Base-by-base conservation (phyloP, 495 filamentous ascomycete genomes). In the Lichina pygmaea region DNA sequence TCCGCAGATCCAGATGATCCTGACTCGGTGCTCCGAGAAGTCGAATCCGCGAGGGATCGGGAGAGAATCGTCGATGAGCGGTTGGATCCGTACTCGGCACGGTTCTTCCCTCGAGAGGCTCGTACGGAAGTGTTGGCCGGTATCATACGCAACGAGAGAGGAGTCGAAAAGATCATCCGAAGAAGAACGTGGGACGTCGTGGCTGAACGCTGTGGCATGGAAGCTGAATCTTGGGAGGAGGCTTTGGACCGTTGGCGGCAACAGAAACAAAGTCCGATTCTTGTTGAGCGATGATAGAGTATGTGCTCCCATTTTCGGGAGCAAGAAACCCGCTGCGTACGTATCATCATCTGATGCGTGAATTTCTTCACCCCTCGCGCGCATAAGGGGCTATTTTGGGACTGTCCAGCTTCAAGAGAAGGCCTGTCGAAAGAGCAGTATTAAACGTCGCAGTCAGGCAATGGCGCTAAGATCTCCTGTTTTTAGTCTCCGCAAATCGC, bases 1-100 rank as follows among this genome's bases (percentile, higher is more conserved):
- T 77, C 72, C 44, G 78, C 81, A 3, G 85, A 97, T 54, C 84
- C 85, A 0, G 73, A 84, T 37, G 86, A 97, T 50, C 86, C 86
- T 11, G 85, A 89, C 52, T 61, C 71, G 6, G 63, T 78, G 1
- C 51, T 80, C 31, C 66, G 81, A 47, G 61, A 83, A 51, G 67
- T 72, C 0, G 83, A 92, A 57, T 70, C 71, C 31, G 72, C 72
- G 36, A 68, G 61, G 49, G 72, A 79, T 47, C 66, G 75, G 44
- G 82, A 93, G 54, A 66, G 75, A 44, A 66, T 86, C 6, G 76
- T 95, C 12, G 67, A 97, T 60, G 89, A 94, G 58, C 65, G 89
- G 48, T 59, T 95, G 46, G 89, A 97, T 60, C 89, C 89, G 13
- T 97, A 97, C 53, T 84, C 78, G 15, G 82, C 64, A 17, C 66